Conservation (phyloP, 75 land plant species). For the Pinus albicaulis region DNA sequence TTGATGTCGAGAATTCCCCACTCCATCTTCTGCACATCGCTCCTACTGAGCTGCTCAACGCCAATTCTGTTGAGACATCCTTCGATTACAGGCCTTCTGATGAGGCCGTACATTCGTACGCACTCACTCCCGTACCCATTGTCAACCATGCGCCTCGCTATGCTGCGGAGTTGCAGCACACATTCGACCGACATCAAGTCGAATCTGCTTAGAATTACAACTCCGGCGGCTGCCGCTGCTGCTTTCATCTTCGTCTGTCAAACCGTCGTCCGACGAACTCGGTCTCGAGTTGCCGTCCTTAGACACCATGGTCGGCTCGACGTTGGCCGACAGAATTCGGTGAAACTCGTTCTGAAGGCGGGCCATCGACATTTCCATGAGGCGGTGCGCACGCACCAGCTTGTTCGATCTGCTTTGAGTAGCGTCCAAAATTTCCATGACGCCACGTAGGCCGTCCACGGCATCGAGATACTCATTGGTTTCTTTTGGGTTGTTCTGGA, state of each 20-base stretch:
- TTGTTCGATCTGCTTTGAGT: slow-evolving; percentile 10
- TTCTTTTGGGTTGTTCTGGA: slow-evolving; percentile 19
- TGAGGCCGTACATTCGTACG: slow-evolving; percentile 32
- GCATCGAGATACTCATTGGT: slow-evolving; percentile 20
- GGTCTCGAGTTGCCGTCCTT: neutral
- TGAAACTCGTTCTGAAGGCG: slow-evolving; percentile 67
- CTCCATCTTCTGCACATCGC: too few relatives aligned
- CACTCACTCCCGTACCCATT: slow-evolving; percentile 50
- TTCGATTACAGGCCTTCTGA: slow-evolving; percentile 36
- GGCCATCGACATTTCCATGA: slow-evolving; percentile 63
- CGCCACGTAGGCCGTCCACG: slow-evolving; percentile 29
- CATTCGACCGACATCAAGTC: slow-evolving; percentile 25
- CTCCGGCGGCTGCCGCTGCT: slow-evolving; percentile 4
- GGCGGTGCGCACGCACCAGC: slow-evolving; percentile 53
- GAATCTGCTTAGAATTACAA: slow-evolving; percentile 5
- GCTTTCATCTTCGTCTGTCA: neutral
- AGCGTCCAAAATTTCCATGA: slow-evolving; percentile 28
- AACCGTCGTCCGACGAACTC: neutral
- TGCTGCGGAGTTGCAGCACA: slow-evolving; percentile 19
- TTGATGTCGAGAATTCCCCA: too few relatives aligned
- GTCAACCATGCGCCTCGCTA: slow-evolving; percentile 44
- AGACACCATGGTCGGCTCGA: neutral
- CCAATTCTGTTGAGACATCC: slow-evolving; percentile 14
- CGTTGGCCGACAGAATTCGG: slow-evolving; percentile 34
- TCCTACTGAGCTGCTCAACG: slow-evolving; percentile 47